These are phyloP conservation scores for Colletotrichum sp. DNA, from an alignment of 2,329 filamentous ascomycete species.

Conservation along the genomic window DNA sequence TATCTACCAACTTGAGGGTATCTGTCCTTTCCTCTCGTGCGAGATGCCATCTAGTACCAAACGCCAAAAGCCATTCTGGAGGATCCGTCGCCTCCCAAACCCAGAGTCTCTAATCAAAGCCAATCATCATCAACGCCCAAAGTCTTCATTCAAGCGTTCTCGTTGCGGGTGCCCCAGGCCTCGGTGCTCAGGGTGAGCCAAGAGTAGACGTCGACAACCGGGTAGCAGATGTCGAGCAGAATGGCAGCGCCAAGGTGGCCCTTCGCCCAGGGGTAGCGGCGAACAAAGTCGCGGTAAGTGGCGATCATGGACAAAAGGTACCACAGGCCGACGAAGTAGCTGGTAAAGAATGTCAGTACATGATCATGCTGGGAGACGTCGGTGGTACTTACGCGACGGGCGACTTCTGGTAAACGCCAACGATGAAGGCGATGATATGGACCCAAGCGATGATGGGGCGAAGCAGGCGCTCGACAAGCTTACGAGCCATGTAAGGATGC, in stretches of 20 bases:
- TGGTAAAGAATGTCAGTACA: neutral
- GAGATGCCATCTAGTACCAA: neutral
- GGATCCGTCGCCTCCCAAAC: neutral
- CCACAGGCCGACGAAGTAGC: conserved; percentile 3
- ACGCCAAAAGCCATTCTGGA: neutral
- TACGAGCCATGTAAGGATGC: conserved; percentile 20
- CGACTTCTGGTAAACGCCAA: neutral
- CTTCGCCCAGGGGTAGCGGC: conserved; percentile 4
- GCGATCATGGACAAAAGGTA: conserved; percentile 1
- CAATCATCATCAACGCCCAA: neutral
- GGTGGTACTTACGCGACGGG: neutral
- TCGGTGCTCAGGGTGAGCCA: conserved; percentile 12
- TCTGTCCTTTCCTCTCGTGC: neutral
- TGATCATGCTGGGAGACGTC: rapidly evolving
- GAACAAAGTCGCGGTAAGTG: neutral
- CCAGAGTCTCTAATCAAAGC: neutral
- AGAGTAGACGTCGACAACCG: conserved; percentile 12
- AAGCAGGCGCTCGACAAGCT: conserved; percentile 17
- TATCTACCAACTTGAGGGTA: neutral
- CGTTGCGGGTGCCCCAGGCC: conserved; percentile 10
- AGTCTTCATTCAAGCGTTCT: neutral
- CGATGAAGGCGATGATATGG: conserved; percentile 5
- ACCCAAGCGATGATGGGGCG: conserved; percentile 4
- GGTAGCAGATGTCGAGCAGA: conserved; percentile 12
- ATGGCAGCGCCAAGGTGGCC: conserved; percentile 8